These are phyloP conservation scores for Ampelomyces quisqualis DNA, from an alignment of 2,329 filamentous ascomycete genomes.

Conservation along the genomic window DNA sequence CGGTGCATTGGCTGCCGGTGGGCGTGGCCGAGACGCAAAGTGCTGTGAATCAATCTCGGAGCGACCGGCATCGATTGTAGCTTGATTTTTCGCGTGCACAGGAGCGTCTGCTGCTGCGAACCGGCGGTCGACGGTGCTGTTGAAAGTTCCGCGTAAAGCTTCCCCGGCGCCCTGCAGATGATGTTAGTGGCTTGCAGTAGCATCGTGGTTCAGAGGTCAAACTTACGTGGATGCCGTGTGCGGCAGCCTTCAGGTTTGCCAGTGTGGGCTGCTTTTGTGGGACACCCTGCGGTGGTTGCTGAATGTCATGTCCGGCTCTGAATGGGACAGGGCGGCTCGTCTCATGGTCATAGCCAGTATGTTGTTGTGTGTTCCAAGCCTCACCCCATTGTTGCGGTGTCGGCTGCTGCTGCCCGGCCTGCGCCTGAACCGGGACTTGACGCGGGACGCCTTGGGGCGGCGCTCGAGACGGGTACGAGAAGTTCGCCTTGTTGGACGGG, in stretches of 20 bases:
- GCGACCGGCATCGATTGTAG: constrained; percentile 33
- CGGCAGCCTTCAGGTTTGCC: constrained; percentile 38
- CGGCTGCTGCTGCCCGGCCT: constrained; percentile 17
- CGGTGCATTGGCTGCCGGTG: constrained; percentile 11
- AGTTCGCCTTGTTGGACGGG: constrained; percentile 31
- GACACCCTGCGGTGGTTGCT: constrained; percentile 1
- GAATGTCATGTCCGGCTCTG: constrained; percentile 19
- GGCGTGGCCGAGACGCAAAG: constrained; percentile 12
- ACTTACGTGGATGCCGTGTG: constrained; percentile 41
- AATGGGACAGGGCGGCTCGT: constrained; percentile 24
- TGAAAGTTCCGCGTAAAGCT: constrained; percentile 40
- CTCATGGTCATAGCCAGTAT: constrained; percentile 12
- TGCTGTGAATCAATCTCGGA: constrained; percentile 34
- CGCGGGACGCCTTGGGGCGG: constrained; percentile 37
- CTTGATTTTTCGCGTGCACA: constrained; percentile 38
- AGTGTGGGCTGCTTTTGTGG: constrained; percentile 32
- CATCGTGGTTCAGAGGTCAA: background rate
- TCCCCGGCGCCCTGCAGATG: constrained; percentile 35
- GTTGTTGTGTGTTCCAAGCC: constrained; percentile 5
- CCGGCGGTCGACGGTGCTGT: constrained; percentile 36
- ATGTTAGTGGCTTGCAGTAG: constrained; percentile 4
- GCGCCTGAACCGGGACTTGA: constrained; percentile 23
- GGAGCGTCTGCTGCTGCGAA: constrained; percentile 23
- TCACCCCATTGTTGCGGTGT: constrained; percentile 10
- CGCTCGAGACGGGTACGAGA: constrained; percentile 39